Conservation (phyloP, 73 alveolate genomes). For the Paramecium primaurelia region DNA sequence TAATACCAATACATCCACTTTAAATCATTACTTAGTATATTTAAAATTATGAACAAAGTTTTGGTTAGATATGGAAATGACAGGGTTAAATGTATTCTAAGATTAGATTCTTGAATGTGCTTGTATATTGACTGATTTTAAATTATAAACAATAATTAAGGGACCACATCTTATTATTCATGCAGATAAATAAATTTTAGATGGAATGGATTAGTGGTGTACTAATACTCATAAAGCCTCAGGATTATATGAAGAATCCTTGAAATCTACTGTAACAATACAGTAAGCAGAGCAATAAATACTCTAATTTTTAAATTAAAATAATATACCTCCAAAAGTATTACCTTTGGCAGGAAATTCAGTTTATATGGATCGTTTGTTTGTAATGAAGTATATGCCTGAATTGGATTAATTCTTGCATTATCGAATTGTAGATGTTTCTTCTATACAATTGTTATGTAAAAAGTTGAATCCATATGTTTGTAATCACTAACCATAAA, state of each 20-base stretch:
- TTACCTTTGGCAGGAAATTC: slow-evolving; percentile 78
- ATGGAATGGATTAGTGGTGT: slow-evolving; percentile 80
- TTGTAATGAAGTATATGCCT: slow-evolving; percentile 72
- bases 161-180: slow-evolving; percentile 73
- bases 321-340: slow-evolving; percentile 45
- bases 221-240: slow-evolving; percentile 67
- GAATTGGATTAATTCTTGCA: slow-evolving; percentile 66
- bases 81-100: slow-evolving; percentile 67
- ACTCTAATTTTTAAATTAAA: slow-evolving; percentile 57
- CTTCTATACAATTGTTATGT: slow-evolving; percentile 63
- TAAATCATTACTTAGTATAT: neutral
- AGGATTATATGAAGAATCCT: slow-evolving; percentile 68
- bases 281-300: slow-evolving; percentile 70
- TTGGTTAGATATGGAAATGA: slow-evolving; percentile 82
- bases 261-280: slow-evolving; percentile 61
- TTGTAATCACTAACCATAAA: slow-evolving; percentile 40
- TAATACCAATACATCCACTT: neutral
- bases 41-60: neutral
- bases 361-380: slow-evolving; percentile 65
- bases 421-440: slow-evolving; percentile 77
- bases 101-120: slow-evolving; percentile 75
- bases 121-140: slow-evolving; percentile 73
- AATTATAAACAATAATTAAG: slow-evolving; percentile 49
- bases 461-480: slow-evolving; percentile 59
- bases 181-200: slow-evolving; percentile 64